Base-by-base conservation (phyloP, 768 basidiomycete genomes). In the Porphyrellus cyaneotinctus region DNA sequence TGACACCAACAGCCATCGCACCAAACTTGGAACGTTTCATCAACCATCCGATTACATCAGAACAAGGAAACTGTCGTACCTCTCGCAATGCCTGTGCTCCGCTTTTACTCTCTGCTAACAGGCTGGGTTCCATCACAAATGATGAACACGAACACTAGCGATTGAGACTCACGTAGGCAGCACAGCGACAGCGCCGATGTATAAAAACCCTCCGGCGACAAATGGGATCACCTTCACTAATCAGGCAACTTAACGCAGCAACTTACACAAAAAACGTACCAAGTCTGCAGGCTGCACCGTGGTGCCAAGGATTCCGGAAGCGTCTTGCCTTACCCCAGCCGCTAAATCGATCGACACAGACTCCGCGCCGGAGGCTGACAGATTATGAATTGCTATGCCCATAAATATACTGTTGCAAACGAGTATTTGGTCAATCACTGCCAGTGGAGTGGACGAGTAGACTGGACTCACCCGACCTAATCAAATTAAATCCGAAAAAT, bases 151-250 rank as follows among this genome's bases (percentile, higher is more conserved):
- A 51, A 38, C 50, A 30, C 44, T 11, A 49, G 15, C 37, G 49
- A 17, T 14, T 54, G 20, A 53, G 24, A 60, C 88, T 64, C 78
- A 91, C 89, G 88, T 90, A 61, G 92, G 92, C 54, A 94, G 74
- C 54, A 94, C 91, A 43, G 91, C 91, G 51, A 95, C 93, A 28
- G 90, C 89, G 24, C 91, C 93, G 64, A 95, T 94, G 71, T 94
- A 95, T 62, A 95, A 74, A 74, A 95, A 97, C 17, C 91, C 91
- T 58, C 91, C 91, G 31, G 91, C 90, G 41, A 91, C 90, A 65
- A 90, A 91, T 15, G 90, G 89, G 57, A 92, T 91, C 42, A 92
- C 88, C 89, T 91, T 58, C 54, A 50, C 30, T 56, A 32, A 50
- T 44, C 23, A 61, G 51, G 26, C 45, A 47, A 26, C 49, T 62